Conservation (phyloP, 139 green algal genomes). For the Haematococcus sp. region DNA sequence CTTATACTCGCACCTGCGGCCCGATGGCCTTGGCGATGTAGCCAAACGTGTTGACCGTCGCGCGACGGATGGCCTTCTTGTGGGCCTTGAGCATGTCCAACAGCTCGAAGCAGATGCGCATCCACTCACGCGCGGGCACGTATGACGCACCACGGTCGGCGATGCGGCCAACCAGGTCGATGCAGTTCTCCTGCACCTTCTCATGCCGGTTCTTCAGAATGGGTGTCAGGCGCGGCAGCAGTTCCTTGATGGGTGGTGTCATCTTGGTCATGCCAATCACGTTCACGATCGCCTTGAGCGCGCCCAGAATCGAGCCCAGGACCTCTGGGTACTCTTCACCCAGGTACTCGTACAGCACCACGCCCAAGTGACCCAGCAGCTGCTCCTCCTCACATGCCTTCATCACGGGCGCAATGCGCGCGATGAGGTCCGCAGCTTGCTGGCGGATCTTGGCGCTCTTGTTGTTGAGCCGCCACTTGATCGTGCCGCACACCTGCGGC, state of each 20-base stretch:
- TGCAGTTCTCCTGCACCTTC: conserved; percentile 96
- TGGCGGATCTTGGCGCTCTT: conserved; percentile 93
- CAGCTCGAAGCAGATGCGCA: conserved; percentile 99
- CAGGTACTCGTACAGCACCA: conserved; percentile 97
- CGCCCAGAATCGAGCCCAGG: conserved; percentile 94
- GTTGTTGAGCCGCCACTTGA: conserved; percentile 99
- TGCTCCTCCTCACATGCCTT: conserved; percentile 94
- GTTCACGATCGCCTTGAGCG: conserved; percentile 94
- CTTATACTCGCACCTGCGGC: conserved; percentile 39
- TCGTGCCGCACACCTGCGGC: conserved; percentile 93
- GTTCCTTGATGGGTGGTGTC: conserved; percentile 99
- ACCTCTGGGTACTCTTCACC: conserved; percentile 98
- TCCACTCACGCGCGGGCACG: conserved; percentile 98
- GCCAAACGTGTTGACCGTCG: conserved; percentile 99
- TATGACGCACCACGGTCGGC: conserved; percentile 74
- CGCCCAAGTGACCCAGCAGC: conserved; percentile 94
- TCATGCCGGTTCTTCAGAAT: conserved; percentile 97
- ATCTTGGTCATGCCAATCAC: conserved; percentile 97
- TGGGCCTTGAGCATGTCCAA: conserved; percentile 96
- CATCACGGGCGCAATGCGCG: conserved; percentile 87
- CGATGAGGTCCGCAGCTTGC: conserved; percentile 97
- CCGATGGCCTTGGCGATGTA: conserved; percentile 99
- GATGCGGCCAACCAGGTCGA: conserved; percentile 97
- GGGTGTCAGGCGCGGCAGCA: conserved; percentile 95
- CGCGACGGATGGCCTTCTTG: conserved; percentile 95